A percentile compares a stretch with the other conserved stretches of the same genome.
These are phyloP conservation scores for Serendipita sp. DNA, from an alignment of 768 basidiomycete species.

Conservation along the genomic window DNA sequence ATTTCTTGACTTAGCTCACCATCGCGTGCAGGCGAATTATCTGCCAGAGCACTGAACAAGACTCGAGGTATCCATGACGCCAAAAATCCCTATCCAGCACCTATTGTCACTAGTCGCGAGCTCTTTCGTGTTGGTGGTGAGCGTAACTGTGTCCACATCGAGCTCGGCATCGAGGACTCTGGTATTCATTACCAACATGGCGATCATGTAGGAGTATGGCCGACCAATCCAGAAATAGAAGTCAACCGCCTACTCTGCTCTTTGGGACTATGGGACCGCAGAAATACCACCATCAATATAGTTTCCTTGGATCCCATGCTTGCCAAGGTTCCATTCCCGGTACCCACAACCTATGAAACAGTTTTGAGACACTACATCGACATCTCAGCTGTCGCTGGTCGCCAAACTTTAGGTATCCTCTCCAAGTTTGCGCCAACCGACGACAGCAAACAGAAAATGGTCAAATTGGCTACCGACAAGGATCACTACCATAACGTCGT, in stretches of 20 bases:
- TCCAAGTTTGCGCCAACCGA: slow-evolving; percentile 68
- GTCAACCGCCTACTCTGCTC: slow-evolving; percentile 76
- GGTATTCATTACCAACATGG: slow-evolving; percentile 98
- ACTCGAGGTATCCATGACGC: slow-evolving; percentile 94
- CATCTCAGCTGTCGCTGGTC: slow-evolving; percentile 84
- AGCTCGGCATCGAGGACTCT: slow-evolving; percentile 84
- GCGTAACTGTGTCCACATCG: slow-evolving; percentile 88
- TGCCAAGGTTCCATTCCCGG: slow-evolving; percentile 97
- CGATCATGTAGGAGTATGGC: slow-evolving; percentile 96
- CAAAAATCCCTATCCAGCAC: slow-evolving; percentile 91
- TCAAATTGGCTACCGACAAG: slow-evolving; percentile 70
- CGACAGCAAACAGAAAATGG: slow-evolving; percentile 55
- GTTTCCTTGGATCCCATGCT: slow-evolving; percentile 96
- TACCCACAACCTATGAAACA: slow-evolving; percentile 84
- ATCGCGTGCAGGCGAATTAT: slow-evolving; percentile 58
- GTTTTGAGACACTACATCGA: slow-evolving; percentile 96
- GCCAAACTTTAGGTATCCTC: slow-evolving; percentile 77
- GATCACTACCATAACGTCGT: slow-evolving; percentile 69
- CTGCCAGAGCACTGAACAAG: slow-evolving; percentile 80
- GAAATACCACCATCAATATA: slow-evolving; percentile 72
- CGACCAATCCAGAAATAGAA: slow-evolving; percentile 81
- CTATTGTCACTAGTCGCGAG: slow-evolving; percentile 60
- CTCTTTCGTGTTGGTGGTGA: slow-evolving; percentile 59
- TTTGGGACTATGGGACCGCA: slow-evolving; percentile 69
- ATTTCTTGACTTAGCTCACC: slow-evolving; percentile 10